These are phyloP conservation scores for Cladophialophora chaetospira DNA, from an alignment of 2,329 filamentous ascomycete genomes.

Conservation along the genomic window DNA sequence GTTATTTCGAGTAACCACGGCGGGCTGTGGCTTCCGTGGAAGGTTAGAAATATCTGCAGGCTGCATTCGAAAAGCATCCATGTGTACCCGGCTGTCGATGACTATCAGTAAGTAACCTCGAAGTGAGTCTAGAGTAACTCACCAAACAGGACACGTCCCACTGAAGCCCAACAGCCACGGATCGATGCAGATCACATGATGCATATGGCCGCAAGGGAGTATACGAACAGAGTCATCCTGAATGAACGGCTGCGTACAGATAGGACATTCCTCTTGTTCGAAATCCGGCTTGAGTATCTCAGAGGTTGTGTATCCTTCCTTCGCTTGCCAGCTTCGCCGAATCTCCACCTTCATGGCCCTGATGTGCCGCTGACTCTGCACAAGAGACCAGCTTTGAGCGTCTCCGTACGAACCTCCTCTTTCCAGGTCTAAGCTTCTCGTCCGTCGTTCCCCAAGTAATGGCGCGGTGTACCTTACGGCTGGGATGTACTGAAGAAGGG, in stretches of 20 bases:
- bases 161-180: slow-evolving; percentile 11
- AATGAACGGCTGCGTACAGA: slow-evolving; percentile 8
- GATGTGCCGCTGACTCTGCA: slow-evolving; percentile 1
- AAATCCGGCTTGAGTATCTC: neutral
- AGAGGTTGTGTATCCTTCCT: too few species aligned
- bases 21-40: neutral
- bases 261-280: slow-evolving; percentile 7
- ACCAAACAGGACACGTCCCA: slow-evolving; percentile 17
- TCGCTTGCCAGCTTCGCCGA: neutral
- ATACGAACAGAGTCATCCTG: slow-evolving; percentile 4
- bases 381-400: neutral
- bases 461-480: neutral
- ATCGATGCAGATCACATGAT: slow-evolving; percentile 15
- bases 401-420: neutral
- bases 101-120: neutral
- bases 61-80: slow-evolving; percentile 1
- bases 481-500: slow-evolving; percentile 8
- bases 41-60: neutral
- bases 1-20: neutral
- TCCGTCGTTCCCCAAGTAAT: neutral
- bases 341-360: slow-evolving; percentile 3
- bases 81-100: slow-evolving; percentile 3
- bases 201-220: slow-evolving; percentile 14
- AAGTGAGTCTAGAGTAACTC: neutral
- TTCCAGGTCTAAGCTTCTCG: slow-evolving; percentile 6